Evolutionary conservation across 2,329 filamentous ascomycete species (phyloP).

Genomic region (Fusarium brevicatenulatum): DNA sequence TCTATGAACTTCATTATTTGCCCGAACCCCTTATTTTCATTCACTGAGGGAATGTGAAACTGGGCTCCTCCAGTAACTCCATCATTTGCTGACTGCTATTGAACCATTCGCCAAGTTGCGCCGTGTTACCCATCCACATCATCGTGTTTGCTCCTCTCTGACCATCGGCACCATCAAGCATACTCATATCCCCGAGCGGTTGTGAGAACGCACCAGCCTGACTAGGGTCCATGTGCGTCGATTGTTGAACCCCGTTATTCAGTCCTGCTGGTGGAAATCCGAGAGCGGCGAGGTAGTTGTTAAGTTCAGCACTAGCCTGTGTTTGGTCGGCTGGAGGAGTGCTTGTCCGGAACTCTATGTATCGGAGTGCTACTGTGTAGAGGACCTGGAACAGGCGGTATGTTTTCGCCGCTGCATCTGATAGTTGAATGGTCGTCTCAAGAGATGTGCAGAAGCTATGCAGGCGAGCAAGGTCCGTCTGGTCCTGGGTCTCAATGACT

Average conservation of each 20-base stretch:
- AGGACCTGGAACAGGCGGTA: conserved; percentile 68
- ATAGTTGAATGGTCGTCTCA: conserved; percentile 57
- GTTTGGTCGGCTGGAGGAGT: conserved; percentile 46
- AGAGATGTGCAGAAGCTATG: conserved; percentile 62
- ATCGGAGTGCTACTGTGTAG: conserved; percentile 66
- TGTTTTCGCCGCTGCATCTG: conserved; percentile 62
- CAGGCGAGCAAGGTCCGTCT: conserved; percentile 58
- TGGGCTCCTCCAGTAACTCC: conserved; percentile 48
- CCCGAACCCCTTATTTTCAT: background rate
- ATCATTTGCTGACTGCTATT: conserved; percentile 53
- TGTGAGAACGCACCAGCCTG: conserved; percentile 26
- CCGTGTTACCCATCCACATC: conserved; percentile 53
- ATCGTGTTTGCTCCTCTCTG: conserved; percentile 38
- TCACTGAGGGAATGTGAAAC: conserved; percentile 39
- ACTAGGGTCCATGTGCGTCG: conserved; percentile 12
- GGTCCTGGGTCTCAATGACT: conserved; percentile 57
- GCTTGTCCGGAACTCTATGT: conserved; percentile 62
- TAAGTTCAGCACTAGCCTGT: conserved; percentile 47
- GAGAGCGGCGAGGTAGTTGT: conserved; percentile 56
- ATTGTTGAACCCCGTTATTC: conserved; percentile 26
- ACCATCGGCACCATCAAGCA: conserved; percentile 23
- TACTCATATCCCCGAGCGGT: conserved; percentile 11
- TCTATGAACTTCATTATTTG: background rate
- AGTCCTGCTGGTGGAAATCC: conserved; percentile 51
- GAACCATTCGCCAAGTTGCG: conserved; percentile 53